phyloP scores from a whole-genome alignment of 305 asterid genomes.

The Caryopteris hybrid region DNA sequence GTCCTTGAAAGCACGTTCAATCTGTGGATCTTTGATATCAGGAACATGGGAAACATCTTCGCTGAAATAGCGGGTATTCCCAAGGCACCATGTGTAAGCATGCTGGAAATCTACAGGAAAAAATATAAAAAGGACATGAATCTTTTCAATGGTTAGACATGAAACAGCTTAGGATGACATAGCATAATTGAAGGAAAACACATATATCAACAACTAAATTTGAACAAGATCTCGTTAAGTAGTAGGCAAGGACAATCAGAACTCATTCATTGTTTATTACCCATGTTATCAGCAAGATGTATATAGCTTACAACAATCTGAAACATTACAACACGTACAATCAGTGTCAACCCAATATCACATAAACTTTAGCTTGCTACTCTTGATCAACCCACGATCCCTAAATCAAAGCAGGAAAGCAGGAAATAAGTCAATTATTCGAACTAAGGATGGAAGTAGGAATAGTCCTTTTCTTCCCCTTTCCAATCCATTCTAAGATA shows the following conservation, averaged over 20 bases:
- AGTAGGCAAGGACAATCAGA: background rate
- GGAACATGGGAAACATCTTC: slow-evolving; percentile 60
- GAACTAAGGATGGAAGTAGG: background rate
- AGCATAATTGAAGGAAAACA: background rate
- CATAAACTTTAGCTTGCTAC: background rate
- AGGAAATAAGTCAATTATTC: background rate
- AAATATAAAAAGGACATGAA: slow-evolving; percentile 10
- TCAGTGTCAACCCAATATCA: background rate
- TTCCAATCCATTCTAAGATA: background rate
- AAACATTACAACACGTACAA: background rate
- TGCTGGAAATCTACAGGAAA: slow-evolving; percentile 35
- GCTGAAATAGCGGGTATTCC: slow-evolving; percentile 57
- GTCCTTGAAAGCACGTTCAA: slow-evolving; percentile 73
- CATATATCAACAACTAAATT: background rate
- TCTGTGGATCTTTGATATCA: slow-evolving; percentile 53
- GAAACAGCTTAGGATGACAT: background rate
- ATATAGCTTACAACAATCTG: background rate
- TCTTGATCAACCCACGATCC: background rate
- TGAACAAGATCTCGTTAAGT: background rate
- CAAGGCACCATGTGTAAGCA: slow-evolving; percentile 41
- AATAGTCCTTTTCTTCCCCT: background rate
- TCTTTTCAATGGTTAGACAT: background rate
- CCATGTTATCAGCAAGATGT: background rate
- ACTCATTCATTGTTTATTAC: background rate
- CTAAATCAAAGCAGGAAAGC: too few species aligned